These are phyloP conservation scores for Acanthochlamys bracteata DNA, from an alignment of 106 monocot species.

Conservation along the genomic window DNA sequence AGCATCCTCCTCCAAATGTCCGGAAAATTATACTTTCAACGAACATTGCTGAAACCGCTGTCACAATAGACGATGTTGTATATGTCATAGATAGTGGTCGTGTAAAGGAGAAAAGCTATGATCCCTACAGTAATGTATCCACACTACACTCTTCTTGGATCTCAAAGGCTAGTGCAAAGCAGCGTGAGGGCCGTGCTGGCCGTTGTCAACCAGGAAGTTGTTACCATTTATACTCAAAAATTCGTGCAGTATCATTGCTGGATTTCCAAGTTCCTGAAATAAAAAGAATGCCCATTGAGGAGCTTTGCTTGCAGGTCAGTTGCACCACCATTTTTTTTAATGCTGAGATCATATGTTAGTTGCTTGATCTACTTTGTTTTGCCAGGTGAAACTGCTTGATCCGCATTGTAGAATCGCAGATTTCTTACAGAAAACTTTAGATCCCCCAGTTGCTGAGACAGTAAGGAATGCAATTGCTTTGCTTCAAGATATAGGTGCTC, in stretches of 20 bases:
- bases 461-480: slow-evolving; percentile 65
- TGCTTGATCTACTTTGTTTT: slow-evolving; percentile 5
- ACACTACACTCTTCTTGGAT: slow-evolving; percentile 93
- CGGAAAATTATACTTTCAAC: slow-evolving; percentile 96
- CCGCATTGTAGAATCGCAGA: slow-evolving; percentile 56
- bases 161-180: slow-evolving; percentile 93
- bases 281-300: slow-evolving; percentile 96
- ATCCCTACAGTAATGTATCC: slow-evolving; percentile 96
- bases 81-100: slow-evolving; percentile 93
- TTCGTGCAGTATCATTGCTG: slow-evolving; percentile 53
- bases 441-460: slow-evolving; percentile 76
- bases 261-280: slow-evolving; percentile 93
- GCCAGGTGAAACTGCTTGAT: slow-evolving; percentile 87
- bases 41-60: slow-evolving; percentile 95
- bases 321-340: not conserved
- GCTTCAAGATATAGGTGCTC: slow-evolving; percentile 89
- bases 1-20: slow-evolving; percentile 42
- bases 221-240: slow-evolving; percentile 85
- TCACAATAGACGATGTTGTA: slow-evolving; percentile 96
- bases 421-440: slow-evolving; percentile 82
- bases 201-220: slow-evolving; percentile 94
- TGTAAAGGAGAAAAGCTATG: slow-evolving; percentile 99
- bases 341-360: not conserved
- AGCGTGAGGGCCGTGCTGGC: slow-evolving; percentile 95
- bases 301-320: slow-evolving; percentile 82